Evolutionary conservation across 2,329 filamentous ascomycete species (phyloP), one percentile per base, ranked within the genome.

Genomic region (Penicillium occitanis): DNA sequence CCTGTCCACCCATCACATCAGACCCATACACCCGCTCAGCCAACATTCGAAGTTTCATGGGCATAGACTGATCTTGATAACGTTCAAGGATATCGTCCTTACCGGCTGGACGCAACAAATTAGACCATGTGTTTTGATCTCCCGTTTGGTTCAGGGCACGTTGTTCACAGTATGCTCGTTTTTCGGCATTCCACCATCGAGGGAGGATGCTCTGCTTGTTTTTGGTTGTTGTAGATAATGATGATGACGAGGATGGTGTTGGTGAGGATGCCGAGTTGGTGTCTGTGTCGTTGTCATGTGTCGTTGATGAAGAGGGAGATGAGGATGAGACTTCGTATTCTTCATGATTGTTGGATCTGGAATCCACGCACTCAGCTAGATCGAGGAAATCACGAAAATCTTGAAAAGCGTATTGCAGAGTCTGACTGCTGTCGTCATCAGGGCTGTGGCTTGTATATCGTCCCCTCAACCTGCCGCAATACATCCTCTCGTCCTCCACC

Each of bases 21-120:
- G 62, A 64, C n/a, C 77, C 76, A 25, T 79, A 78, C 3, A 83
- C 72, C 0, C 70, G 70, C 69, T 85, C 81, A 3, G 74, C 79
- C 22, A 85, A 72, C 78, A 85, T 81, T 14, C 83, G 77, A 59
- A 86, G 72, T 75, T 85, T 81, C 81, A 84, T 83, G 2, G 83
- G 79, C 66, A 84, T 83, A 1, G 69, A 70, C 0, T 63, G 5
- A 59, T 85, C 78, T 2, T 77, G 76, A 58, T 85, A 85, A 59
- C 81, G 75, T 25, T 80, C 74, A 5, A 76, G 73, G 37, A 84
- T 72, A 51, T 78, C 75, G 13, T 55, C 57, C 71, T 81, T 81
- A 4, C 73, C 68, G 1, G 78, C 70, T 3, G 68, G 67, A 19
- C 50, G 70, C 8, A 59, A 67, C 17, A 81, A 69, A n/a, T 67